A percentile compares a stretch with the other conserved stretches of the same genome.
These are phyloP conservation scores for Phialophora macrospora DNA, from an alignment of 2,329 filamentous ascomycete species.

Conservation along the genomic window DNA sequence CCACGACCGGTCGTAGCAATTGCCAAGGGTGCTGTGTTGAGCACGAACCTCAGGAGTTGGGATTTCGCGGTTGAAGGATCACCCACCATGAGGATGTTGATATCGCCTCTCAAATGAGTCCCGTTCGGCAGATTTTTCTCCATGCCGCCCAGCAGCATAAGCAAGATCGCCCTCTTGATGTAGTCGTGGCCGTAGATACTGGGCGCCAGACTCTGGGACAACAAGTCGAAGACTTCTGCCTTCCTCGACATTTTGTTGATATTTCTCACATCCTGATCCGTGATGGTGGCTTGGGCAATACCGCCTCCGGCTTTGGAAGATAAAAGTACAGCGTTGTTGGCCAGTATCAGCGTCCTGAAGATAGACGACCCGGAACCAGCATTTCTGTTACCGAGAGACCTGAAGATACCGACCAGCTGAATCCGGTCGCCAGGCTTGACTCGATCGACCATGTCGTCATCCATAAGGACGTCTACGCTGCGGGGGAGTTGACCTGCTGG, in stretches of 20 bases:
- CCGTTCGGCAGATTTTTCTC: conserved; percentile 99
- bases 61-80: conserved; percentile 98
- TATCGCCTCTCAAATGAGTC: conserved; percentile 95
- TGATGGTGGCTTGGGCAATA: conserved; percentile 88
- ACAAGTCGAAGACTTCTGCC: conserved; percentile 86
- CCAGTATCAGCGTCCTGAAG: conserved; percentile 91
- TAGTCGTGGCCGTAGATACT: conserved; percentile 97
- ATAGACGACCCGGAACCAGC: conserved; percentile 86
- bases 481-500: conserved; percentile 93
- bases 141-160: conserved; percentile 93
- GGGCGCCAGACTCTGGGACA: conserved; percentile 91
- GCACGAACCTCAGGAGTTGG: conserved; percentile 93
- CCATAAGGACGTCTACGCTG: conserved; percentile 93
- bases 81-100: conserved; percentile 99
- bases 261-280: conserved; percentile 95
- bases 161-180: conserved; percentile 95
- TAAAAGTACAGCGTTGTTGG: conserved; percentile 91
- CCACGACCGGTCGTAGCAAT: conserved; percentile 97
- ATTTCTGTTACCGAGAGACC: conserved; percentile 93
- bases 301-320: conserved; percentile 96
- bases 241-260: conserved; percentile 98
- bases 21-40: conserved; percentile 93
- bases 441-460: conserved; percentile 92
- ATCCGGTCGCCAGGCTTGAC: conserved; percentile 96
- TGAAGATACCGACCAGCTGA: conserved; percentile 94